These are phyloP conservation scores for Pseudozyma thailandica DNA, from an alignment of 1,284 basidiomycete genomes.

Conservation along the genomic window DNA sequence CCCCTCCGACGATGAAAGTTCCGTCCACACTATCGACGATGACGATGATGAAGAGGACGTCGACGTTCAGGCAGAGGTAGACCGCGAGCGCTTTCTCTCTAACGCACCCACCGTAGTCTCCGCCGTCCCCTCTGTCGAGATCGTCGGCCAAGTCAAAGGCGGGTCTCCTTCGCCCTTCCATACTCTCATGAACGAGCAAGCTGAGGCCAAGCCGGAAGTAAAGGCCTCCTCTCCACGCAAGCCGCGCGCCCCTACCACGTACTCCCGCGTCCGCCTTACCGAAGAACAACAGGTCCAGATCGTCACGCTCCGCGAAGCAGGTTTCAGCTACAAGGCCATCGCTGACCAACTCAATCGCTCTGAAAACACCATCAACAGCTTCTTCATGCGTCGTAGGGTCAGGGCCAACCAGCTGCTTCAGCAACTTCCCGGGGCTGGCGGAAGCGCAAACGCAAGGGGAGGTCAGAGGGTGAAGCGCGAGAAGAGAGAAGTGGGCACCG, in stretches of 20 bases:
- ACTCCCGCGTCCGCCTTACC: background rate
- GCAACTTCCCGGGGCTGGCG: constrained; percentile 1
- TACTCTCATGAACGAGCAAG: background rate
- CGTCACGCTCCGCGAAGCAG: constrained; percentile 10
- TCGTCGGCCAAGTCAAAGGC: background rate
- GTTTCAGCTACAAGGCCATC: constrained; percentile 4
- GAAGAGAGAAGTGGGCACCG: background rate
- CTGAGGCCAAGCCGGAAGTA: background rate
- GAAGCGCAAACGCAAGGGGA: background rate
- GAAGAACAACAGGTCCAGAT: constrained; percentile 11
- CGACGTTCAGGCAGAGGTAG: background rate
- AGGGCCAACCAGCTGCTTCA: background rate
- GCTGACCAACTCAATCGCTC: constrained; percentile 7
- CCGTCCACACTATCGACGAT: background rate
- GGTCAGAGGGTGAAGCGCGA: background rate
- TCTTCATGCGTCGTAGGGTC: constrained; percentile 2
- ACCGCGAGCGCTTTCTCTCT: constrained; percentile 1
- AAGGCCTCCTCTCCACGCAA: background rate
- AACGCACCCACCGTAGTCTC: background rate
- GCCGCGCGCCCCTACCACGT: background rate
- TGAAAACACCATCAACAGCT: constrained; percentile 1
- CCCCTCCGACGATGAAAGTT: constrained; percentile 3
- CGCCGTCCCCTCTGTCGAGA: background rate
- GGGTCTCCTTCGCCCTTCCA: background rate
- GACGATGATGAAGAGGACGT: background rate